Base-by-base conservation (phyloP, 1,284 basidiomycete species). In the Puccinia coronata region DNA sequence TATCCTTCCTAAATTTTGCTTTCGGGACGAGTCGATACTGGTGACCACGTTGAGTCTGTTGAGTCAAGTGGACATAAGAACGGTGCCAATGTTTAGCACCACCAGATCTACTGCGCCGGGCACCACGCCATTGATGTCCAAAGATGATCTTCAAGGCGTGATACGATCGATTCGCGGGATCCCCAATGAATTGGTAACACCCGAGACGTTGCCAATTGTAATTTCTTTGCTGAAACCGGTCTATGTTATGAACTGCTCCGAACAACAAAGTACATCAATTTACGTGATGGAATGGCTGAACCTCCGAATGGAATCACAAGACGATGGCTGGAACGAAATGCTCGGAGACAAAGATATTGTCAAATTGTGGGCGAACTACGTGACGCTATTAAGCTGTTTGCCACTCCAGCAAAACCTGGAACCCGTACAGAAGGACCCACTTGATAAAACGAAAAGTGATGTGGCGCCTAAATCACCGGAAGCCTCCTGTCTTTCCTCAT, bases 241-340 rank as follows among this genome's bases (percentile, higher is more conserved):
- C 2, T 80, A 80, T 53, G 69, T 80, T 11, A 41, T 80, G 20
- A 51, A 55, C 51, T 53, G 69, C 49, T 61, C 55, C 36, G 41
- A 61, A 57, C 28, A 61, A 57, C 59, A 47, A n/a, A 63, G 59
- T 39, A 69, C 49, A 20, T 34, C 78, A n/a, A 47, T 80, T 25
- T 72, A 80, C 47, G 78, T 72, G 14, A 69, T 80, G 51, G 78
- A 80, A 51, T 80, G 78, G 78, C 43, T 80, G n/a, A 51, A 61
- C 43, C 61, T 65, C 23, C 18, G 70, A 61, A 51, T 71, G 51
- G 67, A 80, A 63, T 72, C 69, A 5, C 69, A 61, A 59, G 69
- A 80, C 55, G 55, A 71, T 20, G 69, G 69, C n/a, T 80, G 78
- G 78, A 80, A 80, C 57, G 69, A 80, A 49, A 61, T 80, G 47